Conservation (phyloP, 345 rosid genomes). For the Eucalyptus regnans region DNA sequence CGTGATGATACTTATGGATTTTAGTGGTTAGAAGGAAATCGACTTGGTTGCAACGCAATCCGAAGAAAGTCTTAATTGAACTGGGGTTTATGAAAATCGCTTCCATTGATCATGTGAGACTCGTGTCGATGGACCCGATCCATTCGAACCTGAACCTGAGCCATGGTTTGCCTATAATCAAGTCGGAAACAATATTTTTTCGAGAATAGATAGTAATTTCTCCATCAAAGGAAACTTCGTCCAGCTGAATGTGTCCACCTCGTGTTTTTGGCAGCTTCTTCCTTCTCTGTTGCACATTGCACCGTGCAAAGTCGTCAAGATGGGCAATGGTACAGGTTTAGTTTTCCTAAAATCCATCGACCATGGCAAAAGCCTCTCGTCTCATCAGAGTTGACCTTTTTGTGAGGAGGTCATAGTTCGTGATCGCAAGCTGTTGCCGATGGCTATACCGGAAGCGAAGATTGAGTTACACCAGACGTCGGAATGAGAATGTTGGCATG, state of each 20-base stretch:
- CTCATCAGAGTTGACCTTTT: neutral
- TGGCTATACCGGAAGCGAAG: neutral
- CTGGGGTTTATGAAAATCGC: neutral
- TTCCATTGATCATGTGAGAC: neutral
- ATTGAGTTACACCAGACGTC: neutral
- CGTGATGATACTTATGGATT: neutral
- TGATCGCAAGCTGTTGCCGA: neutral
- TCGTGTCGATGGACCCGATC: neutral
- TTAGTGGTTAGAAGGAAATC: neutral
- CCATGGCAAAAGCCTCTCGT: neutral
- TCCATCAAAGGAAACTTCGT: neutral
- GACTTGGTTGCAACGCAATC: neutral
- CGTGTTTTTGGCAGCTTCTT: neutral
- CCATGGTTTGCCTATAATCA: neutral
- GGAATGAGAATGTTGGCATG: neutral
- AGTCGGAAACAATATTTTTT: neutral
- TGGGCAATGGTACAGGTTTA: neutral
- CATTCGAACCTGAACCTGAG: neutral
- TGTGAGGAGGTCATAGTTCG: neutral
- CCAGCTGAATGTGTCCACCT: neutral
- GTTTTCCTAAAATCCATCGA: neutral
- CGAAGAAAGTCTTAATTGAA: neutral
- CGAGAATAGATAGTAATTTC: neutral
- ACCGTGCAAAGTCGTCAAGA: neutral
- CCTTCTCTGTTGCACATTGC: neutral